phyloP scores from a whole-genome alignment of 306 rosid genomes.

The Cicer bijugum region DNA sequence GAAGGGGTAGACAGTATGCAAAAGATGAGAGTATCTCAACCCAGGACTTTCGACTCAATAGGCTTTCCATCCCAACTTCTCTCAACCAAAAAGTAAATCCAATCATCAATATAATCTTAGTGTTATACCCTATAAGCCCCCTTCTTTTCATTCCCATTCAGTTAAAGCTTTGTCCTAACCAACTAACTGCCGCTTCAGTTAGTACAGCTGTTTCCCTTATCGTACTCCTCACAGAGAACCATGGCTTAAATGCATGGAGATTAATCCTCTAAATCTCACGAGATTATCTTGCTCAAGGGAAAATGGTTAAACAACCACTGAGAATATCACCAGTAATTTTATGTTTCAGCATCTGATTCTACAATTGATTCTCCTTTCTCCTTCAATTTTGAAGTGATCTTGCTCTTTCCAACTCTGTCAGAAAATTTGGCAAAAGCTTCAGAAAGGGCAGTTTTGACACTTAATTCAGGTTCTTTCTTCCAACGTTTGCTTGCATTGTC shows the following conservation, averaged over 20 bases:
- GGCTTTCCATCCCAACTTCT: constrained; percentile 15
- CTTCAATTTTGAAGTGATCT: constrained; percentile 49
- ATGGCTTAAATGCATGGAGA: constrained; percentile 9
- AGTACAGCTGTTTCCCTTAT: constrained; percentile 10
- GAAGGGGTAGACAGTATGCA: background rate
- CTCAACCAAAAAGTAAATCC: background rate
- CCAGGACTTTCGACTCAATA: background rate
- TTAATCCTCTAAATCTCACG: constrained; percentile 29
- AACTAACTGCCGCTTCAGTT: constrained; percentile 15
- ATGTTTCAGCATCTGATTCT: constrained; percentile 44
- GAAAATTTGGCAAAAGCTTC: constrained; percentile 82
- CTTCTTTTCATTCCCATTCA: constrained; percentile 23
- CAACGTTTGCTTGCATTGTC: constrained; percentile 50
- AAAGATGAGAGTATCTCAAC: constrained; percentile 16
- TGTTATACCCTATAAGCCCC: background rate
- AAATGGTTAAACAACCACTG: background rate
- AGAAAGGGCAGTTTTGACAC: constrained; percentile 79
- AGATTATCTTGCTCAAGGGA: background rate
- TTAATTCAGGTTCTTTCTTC: constrained; percentile 67
- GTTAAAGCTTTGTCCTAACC: constrained; percentile 32
- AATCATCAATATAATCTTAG: background rate
- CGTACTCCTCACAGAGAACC: background rate
- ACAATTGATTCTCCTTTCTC: constrained; percentile 52
- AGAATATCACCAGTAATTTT: constrained; percentile 21
- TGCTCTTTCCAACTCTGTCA: constrained; percentile 57